Percentiles rank a stretch among this genome's conserved stretches.
These are phyloP conservation scores for Taphrina wiesneri DNA, from an alignment of 1,139 yeast genomes.

Conservation along the genomic window DNA sequence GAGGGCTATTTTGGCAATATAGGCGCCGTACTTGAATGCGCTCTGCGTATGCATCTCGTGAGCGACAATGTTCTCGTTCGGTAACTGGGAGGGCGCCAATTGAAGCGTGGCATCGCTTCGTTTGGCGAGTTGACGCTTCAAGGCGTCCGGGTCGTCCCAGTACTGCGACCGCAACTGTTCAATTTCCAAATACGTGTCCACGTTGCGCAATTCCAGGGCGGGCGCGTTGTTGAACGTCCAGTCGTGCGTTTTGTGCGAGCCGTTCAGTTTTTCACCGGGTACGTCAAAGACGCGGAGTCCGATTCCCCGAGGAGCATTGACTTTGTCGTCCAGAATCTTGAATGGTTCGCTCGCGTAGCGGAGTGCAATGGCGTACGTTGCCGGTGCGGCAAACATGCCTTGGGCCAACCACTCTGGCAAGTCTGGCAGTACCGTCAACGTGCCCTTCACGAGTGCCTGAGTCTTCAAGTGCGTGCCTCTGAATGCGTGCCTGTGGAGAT, in stretches of 20 bases:
- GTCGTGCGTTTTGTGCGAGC: neutral
- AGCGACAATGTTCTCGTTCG: conserved; percentile 14
- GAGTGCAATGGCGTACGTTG: conserved; percentile 1
- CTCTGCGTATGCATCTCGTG: conserved; percentile 20
- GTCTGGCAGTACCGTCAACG: neutral
- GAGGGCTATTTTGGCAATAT: conserved; percentile 15
- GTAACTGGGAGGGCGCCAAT: neutral
- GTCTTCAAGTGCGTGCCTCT: conserved; percentile 13
- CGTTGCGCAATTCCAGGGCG: conserved; percentile 11
- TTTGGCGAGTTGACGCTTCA: neutral
- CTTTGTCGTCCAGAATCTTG: conserved; percentile 17
- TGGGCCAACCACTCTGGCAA: conserved; percentile 4
- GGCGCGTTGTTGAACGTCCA: conserved; percentile 22
- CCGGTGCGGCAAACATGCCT: conserved; percentile 3
- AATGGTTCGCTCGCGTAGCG: conserved; percentile 23
- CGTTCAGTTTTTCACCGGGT: conserved; percentile 1
- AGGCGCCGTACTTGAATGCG: conserved; percentile 11
- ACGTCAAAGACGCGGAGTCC: conserved; percentile 17
- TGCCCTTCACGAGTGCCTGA: conserved; percentile 19
- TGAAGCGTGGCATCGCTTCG: conserved; percentile 4
- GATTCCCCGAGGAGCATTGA: conserved; percentile 13
- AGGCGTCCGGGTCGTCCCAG: neutral
- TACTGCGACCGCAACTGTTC: conserved; percentile 3
- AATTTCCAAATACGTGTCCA: conserved; percentile 14
- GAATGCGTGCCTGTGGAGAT: conserved; percentile 12